Evolutionary conservation across 805 yeast genomes (phyloP), one percentile per base, ranked within the genome.

Genomic region (Teunomyces funiuensis): DNA sequence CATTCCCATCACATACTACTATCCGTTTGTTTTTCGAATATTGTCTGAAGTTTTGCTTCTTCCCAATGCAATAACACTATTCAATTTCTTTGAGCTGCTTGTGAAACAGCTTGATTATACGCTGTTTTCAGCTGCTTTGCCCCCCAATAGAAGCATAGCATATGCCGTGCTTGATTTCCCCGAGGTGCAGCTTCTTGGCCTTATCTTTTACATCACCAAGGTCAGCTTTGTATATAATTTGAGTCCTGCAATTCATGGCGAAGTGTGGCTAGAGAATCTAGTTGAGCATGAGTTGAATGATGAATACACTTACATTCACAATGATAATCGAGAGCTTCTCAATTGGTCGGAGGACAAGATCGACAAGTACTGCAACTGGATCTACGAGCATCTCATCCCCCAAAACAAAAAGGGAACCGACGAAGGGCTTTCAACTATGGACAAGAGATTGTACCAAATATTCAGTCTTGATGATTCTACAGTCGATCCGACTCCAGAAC

Each of bases 321-420:
- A 44, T 38, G 46, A 49, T 19, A 41, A 45, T n/a, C 41, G 42
- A 5, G 71, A 71, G 11, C 52, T 81, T 3, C 37, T 69, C 8
- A 55, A 59, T 10, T 79, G 88, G 83, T 61, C 69, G 30, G 71
- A 72, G n/a, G 51, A 53, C 2, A 65, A 74, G 41, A 65, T 73
- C 2, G 66, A 67, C 3, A 57, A 65, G 19, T 84, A 80, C 55
- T 55, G 81, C 19, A 63, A 71, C 16, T 77, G 84, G 80, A 68
- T 76, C 39, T 61, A 68, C 38, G 66, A 66, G 7, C 57, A 56
- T 28, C 37, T 69, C 10, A 48, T 66, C 2, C 58, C 61, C 4
- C 50, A 47, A 36, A 45, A 48, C 18, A 49, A 48, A 19, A 49
- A 54, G 20, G 43, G 49, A 4, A 33, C 41, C 33, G 33, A 22